Conservation (phyloP, 768 basidiomycete genomes). For the Lenzites betulinus region DNA sequence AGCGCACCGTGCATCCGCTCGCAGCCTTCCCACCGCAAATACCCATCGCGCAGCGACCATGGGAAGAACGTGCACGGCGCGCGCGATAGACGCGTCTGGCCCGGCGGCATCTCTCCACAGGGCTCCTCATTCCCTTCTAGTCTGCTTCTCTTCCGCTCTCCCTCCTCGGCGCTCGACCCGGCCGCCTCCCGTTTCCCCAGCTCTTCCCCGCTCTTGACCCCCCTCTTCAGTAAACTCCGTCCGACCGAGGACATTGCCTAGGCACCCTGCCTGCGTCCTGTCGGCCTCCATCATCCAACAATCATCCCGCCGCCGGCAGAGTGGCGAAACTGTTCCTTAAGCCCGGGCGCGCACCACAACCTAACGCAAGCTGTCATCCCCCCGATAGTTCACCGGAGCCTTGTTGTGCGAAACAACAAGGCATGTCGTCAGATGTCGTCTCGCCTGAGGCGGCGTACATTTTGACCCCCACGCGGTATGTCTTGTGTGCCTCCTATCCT, state of each 20-base stretch:
- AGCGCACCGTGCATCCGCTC: not conserved
- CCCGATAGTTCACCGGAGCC: not conserved
- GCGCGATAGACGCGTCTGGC: conserved; percentile 9
- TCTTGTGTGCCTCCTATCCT: too few relatives aligned
- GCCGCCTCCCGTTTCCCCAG: not conserved
- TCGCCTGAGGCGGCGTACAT: too few relatives aligned
- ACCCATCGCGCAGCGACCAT: conserved; percentile 1
- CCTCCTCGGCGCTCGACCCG: not conserved
- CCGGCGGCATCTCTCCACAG: conserved; percentile 10
- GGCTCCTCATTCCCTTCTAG: conserved; percentile 9
- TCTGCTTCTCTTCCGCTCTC: conserved; percentile 6
- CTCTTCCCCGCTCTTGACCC: not conserved
- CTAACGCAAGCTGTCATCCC: too few relatives aligned
- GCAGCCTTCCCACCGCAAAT: conserved; percentile 1
- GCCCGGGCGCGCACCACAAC: too few relatives aligned
- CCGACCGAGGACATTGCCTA: not conserved
- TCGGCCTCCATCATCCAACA: not conserved
- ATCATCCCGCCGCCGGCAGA: not conserved
- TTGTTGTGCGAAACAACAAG: not conserved
- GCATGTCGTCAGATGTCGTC: too few relatives aligned
- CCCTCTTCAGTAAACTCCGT: not conserved
- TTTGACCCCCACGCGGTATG: too few relatives aligned
- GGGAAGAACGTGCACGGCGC: conserved; percentile 6
- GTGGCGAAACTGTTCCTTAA: too few relatives aligned
- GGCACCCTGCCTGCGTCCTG: not conserved